phyloP scores from a whole-genome alignment of 2,329 filamentous ascomycete species.

The Epichloe typhina region DNA sequence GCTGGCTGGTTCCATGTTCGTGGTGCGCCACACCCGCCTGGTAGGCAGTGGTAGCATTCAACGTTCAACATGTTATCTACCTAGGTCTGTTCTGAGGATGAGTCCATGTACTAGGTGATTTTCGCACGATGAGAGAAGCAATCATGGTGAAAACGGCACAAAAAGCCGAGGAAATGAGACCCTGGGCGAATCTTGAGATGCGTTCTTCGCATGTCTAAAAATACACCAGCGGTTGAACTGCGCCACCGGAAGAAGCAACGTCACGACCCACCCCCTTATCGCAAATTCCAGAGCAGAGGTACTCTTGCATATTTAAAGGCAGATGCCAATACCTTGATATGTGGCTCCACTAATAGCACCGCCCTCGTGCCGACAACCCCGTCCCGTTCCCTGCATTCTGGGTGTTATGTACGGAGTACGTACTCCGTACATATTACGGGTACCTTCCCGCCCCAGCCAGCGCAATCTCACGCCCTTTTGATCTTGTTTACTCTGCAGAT shows the following conservation, averaged over 20 bases:
- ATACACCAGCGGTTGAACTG: background rate
- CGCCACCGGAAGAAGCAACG: background rate
- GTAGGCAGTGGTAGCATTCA: background rate
- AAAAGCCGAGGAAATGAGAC: too few species aligned
- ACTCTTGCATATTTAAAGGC: background rate
- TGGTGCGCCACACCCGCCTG: background rate
- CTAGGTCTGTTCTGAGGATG: too few species aligned
- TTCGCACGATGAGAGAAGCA: too few species aligned
- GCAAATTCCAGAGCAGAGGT: background rate
- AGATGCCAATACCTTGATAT: background rate
- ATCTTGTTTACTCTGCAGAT: background rate
- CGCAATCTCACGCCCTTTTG: constrained; percentile 1
- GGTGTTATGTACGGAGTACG: too few species aligned
- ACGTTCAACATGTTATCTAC: too few species aligned
- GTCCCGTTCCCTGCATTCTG: background rate
- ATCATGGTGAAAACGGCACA: too few species aligned
- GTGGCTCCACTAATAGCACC: background rate
- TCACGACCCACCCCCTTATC: background rate
- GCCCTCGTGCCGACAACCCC: background rate
- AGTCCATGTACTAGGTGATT: too few species aligned
- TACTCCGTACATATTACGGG: too few species aligned
- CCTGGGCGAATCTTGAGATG: too few species aligned
- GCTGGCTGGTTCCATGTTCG: too few species aligned
- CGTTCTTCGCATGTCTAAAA: background rate
- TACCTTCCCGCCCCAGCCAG: background rate